Percentiles rank a stretch among this genome's conserved stretches.
Conservation (phyloP, 2,329 filamentous ascomycete species). For the Pseudogymnoascus sp. region DNA sequence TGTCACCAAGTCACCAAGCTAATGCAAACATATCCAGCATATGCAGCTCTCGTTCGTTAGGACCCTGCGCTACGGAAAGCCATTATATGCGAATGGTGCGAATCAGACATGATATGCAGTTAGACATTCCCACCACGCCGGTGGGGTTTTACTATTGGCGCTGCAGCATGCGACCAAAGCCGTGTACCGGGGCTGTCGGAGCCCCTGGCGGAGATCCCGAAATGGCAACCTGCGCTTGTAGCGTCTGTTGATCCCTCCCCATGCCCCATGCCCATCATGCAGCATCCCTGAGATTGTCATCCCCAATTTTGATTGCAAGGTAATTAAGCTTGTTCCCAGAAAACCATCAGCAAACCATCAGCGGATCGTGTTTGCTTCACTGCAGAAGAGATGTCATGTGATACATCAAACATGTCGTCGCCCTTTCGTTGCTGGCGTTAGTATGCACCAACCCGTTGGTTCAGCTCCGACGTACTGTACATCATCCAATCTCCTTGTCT, state of each 20-base stretch:
- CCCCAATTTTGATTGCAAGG: background rate
- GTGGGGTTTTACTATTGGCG: background rate
- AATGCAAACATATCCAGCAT: background rate
- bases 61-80: background rate
- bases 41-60: background rate
- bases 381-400: background rate
- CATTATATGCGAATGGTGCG: background rate
- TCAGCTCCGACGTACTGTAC: background rate
- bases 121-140: background rate
- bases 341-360: background rate
- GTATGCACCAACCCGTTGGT: background rate
- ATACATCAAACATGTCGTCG: background rate
- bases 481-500: background rate
- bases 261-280: too few relatives aligned
- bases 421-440: background rate
- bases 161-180: background rate
- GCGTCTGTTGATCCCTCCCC: background rate
- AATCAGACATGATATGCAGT: background rate
- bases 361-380: background rate
- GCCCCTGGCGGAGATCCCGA: background rate
- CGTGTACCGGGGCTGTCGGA: background rate
- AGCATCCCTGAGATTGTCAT: background rate
- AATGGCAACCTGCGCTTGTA: conserved; percentile 7
- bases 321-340: background rate
- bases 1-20: background rate